Evolutionary conservation across 129 eudicot genomes (phyloP).

Genomic region (Centaurea solstitialis): DNA sequence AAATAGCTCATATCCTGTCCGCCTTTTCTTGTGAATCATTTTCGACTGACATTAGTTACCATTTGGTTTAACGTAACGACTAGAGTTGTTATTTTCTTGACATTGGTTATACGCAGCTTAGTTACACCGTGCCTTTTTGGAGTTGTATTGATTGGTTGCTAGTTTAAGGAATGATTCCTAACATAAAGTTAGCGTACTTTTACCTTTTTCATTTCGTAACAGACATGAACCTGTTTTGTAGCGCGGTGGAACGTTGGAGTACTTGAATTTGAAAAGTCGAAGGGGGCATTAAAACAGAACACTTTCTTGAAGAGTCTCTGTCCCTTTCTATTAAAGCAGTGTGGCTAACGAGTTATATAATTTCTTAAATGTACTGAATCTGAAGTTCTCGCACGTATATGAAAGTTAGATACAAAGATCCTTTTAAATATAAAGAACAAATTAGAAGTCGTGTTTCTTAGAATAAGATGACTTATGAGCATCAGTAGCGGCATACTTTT

Average conservation of each 20-base stretch:
- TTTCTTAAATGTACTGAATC: neutral
- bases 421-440: neutral
- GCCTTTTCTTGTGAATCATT: slow-evolving; percentile 7
- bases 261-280: neutral
- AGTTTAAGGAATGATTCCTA: slow-evolving; percentile 6
- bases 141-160: neutral
- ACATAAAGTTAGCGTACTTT: neutral
- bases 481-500: neutral
- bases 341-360: neutral
- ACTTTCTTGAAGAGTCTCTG: neutral
- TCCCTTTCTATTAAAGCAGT: neutral
- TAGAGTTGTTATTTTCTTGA: neutral
- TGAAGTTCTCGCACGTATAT: neutral
- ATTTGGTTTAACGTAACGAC: neutral
- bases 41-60: slow-evolving; percentile 4
- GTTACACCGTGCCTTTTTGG: neutral
- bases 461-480: neutral
- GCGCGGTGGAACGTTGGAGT: neutral
- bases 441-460: neutral
- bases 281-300: neutral
- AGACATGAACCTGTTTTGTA: neutral
- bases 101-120: slow-evolving; percentile 7
- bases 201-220: neutral
- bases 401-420: neutral
- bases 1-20: slow-evolving; percentile 4